Evolutionary conservation across 345 rosid genomes (phyloP), one percentile per base, ranked within the genome.

Genomic region (Hibiscus syriacus): DNA sequence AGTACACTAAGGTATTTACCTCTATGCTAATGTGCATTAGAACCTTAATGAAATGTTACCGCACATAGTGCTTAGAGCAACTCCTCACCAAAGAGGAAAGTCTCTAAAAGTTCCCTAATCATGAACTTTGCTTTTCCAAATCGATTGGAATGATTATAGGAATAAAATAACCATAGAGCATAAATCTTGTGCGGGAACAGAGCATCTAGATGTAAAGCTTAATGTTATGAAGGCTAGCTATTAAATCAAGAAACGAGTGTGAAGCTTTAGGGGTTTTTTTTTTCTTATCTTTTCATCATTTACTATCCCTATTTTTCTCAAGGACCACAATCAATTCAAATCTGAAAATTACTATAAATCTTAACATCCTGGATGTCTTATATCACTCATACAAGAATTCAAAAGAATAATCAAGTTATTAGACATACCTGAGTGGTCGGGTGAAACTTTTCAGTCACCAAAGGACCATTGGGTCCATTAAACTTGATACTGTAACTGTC

Each of bases 401-500:
- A 41, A 41, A 12, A 62, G 20, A 39, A 39, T 23, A 43, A 54
- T 22, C 60, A 66, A 69, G 80, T 56, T 66, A 74, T 41, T 64
- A 72, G 55, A 34, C 88, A 67, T 86, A 93, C 98, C 73, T 50
- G 76, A 34, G 81, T 89, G 67, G 71, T 73, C 36, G 84, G 76
- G 22, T 89, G 82, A 74, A 90, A 91, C 85, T 93, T 93, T 70
- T 93, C 96, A 43, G 82, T 78, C 64, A 84, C 76, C 53, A 80
- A 80, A 68, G 56, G 70, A 60, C 85, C 92, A 67, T 81, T 81
- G 41, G 87, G 56, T 9, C 80, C 82, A 41, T 48, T 75, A 48
- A 81, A 74, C 77, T 87, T 93, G 76, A 93, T 86, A 69, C 81
- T 89, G 77, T 80, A 93, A 53, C 92, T 84, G 46, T 87, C 96